Percentiles rank a stretch among this genome's conserved stretches.
These are phyloP conservation scores for Cutaneotrichosporon dermatis DNA, from an alignment of 1,284 basidiomycete species.

Conservation along the genomic window DNA sequence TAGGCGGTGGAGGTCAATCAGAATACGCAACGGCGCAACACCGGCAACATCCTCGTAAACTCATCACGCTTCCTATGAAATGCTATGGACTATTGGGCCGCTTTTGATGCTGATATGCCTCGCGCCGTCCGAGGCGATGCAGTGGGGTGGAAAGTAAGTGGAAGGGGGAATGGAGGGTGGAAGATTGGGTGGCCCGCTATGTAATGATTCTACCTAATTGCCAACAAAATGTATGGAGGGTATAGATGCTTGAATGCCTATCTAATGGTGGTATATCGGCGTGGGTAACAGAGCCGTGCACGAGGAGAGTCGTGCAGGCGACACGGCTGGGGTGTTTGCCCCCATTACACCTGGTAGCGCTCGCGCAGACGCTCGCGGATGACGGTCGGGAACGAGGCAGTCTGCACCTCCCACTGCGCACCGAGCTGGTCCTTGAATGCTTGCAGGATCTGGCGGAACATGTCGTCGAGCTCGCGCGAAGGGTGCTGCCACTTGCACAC, in stretches of 20 bases:
- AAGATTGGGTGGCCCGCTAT: not conserved
- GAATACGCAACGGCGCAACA: not conserved
- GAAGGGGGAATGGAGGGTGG: not conserved
- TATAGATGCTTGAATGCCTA: constrained; percentile 26
- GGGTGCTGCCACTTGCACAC: constrained; percentile 89
- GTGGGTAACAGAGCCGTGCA: constrained; percentile 13
- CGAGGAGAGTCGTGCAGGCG: not conserved
- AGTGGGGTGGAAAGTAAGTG: constrained; percentile 1
- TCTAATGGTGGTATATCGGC: constrained; percentile 22
- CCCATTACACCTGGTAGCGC: constrained; percentile 43
- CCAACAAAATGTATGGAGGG: constrained; percentile 20
- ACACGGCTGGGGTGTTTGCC: not conserved
- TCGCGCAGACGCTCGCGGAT: constrained; percentile 44
- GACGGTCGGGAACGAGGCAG: constrained; percentile 40
- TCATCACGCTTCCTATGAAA: constrained; percentile 14
- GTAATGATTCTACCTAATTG: constrained; percentile 18
- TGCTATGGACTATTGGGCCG: constrained; percentile 20
- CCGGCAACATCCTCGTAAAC: not conserved
- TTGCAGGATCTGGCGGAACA: constrained; percentile 64
- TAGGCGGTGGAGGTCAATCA: not conserved
- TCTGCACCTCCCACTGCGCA: constrained; percentile 38
- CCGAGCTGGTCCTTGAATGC: constrained; percentile 47
- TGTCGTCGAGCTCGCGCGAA: constrained; percentile 77
- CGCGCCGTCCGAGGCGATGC: constrained; percentile 22
- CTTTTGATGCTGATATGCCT: constrained; percentile 7